phyloP scores from a whole-genome alignment of 305 asterid genomes.

The Fraxinus albicans region DNA sequence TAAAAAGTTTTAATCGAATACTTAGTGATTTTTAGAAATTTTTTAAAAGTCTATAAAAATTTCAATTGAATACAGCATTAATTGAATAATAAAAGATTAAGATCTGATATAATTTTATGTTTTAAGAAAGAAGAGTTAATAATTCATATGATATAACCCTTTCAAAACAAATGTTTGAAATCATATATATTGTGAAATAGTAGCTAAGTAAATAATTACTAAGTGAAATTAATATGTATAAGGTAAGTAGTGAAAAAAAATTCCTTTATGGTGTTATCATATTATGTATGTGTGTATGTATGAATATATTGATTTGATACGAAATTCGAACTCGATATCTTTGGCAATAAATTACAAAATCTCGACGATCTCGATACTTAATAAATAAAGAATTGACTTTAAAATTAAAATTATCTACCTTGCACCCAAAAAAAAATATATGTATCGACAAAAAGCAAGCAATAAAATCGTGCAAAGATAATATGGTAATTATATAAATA shows the following conservation, averaged over 20 bases:
- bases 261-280: background rate
- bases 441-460: background rate
- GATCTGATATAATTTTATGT: background rate
- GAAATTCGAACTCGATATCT: background rate
- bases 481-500: background rate
- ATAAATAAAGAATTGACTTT: background rate
- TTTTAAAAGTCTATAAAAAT: too few relatives aligned
- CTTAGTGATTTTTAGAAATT: too few relatives aligned
- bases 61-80: too few relatives aligned
- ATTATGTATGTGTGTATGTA: background rate
- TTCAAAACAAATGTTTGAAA: background rate
- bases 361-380: background rate
- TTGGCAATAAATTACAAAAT: background rate
- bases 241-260: background rate
- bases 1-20: too few relatives aligned
- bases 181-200: background rate
- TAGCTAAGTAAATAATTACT: background rate
- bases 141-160: background rate
- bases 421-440: background rate
- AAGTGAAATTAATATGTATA: background rate
- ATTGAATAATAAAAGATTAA: background rate
- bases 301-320: background rate
- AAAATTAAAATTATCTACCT: background rate
- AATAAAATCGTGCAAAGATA: background rate
- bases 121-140: background rate